Evolutionary conservation across 1,284 basidiomycete species (phyloP).

Genomic region (Coniferiporia weirii): DNA sequence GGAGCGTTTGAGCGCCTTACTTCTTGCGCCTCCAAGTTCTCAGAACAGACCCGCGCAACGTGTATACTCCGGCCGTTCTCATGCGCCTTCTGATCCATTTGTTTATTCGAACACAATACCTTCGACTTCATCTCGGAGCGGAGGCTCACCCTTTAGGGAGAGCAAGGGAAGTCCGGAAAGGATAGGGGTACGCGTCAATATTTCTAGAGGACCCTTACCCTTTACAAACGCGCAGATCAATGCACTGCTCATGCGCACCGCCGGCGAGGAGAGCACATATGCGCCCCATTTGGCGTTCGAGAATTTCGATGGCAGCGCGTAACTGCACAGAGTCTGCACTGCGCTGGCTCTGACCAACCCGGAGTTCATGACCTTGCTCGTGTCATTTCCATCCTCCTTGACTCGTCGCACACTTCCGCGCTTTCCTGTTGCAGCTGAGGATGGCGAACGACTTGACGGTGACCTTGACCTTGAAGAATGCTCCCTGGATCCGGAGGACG

Average conservation of each 20-base stretch:
- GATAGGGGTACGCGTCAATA: too few species aligned
- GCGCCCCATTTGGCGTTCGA: constrained; percentile 12
- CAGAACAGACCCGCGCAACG: constrained; percentile 35
- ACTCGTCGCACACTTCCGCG: too few species aligned
- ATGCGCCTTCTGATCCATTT: constrained; percentile 74
- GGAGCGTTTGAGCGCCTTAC: constrained; percentile 37
- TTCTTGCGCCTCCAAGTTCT: constrained; percentile 30
- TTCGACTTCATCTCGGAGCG: constrained; percentile 49
- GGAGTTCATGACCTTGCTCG: too few species aligned
- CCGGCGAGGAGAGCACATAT: constrained; percentile 9
- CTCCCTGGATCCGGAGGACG: constrained; percentile 42
- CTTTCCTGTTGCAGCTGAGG: constrained; percentile 38
- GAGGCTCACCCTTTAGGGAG: constrained; percentile 18
- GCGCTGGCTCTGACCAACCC: constrained; percentile 63
- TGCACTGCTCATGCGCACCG: constrained; percentile 8
- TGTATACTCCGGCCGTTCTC: constrained; percentile 52
- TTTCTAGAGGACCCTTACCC: background rate
- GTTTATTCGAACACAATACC: constrained; percentile 56
- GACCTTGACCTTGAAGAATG: constrained; percentile 60
- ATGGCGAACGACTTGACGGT: constrained; percentile 24
- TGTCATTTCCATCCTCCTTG: too few species aligned
- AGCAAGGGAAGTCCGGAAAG: too few species aligned
- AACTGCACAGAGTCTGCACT: constrained; percentile 53
- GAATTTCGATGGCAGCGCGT: background rate
- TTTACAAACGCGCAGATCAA: constrained; percentile 7